phyloP scores from a whole-genome alignment of 345 rosid genomes.

The Excoecaria cochinchinensis region DNA sequence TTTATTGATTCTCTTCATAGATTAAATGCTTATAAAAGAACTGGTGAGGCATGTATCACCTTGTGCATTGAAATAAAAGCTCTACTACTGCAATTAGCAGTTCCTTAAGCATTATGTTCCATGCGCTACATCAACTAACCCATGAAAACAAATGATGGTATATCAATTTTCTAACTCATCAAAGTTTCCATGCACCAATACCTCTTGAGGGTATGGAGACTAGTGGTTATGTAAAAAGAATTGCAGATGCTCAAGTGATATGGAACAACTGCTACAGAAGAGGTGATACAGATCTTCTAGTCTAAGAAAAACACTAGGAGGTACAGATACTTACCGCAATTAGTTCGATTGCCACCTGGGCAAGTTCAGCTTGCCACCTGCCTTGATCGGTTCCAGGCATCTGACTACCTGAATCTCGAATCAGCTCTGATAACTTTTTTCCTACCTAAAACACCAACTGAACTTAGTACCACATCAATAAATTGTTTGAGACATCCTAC shows the following conservation, averaged over 20 bases:
- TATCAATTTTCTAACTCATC: background rate
- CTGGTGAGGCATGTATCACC: background rate
- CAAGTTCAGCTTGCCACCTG: conserved; percentile 94
- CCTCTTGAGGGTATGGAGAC: too few species aligned
- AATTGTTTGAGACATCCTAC: conserved; percentile 3
- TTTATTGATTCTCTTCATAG: background rate
- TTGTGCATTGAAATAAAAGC: background rate
- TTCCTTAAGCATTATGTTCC: background rate
- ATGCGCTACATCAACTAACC: background rate
- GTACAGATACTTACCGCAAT: conserved; percentile 59
- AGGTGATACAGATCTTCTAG: background rate
- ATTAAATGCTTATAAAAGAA: background rate
- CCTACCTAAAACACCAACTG: conserved; percentile 67
- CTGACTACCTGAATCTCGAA: conserved; percentile 88
- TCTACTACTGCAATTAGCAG: background rate
- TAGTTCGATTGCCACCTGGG: conserved; percentile 94
- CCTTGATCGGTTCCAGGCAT: conserved; percentile 77
- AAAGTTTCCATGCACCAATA: background rate
- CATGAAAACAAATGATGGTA: background rate
- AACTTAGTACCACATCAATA: conserved; percentile 5
- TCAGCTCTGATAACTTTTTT: conserved; percentile 88
- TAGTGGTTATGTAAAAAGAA: background rate
- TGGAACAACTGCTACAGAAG: background rate
- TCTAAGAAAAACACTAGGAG: background rate
- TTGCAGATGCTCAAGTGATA: background rate